These are phyloP conservation scores for Kodamaea ohmeri DNA, from an alignment of 1,139 yeast genomes.

Conservation along the genomic window DNA sequence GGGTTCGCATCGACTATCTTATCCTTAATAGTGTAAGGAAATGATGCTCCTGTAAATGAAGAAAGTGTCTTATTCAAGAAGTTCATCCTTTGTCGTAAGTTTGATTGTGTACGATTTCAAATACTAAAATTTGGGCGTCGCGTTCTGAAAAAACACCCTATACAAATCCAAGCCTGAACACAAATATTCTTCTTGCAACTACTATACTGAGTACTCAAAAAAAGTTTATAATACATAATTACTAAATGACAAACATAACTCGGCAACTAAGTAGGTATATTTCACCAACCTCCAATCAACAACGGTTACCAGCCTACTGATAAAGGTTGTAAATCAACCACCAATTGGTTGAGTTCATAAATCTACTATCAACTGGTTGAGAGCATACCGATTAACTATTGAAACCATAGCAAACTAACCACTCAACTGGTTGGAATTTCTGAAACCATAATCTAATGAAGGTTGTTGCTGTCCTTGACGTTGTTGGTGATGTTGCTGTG, in stretches of 20 bases:
- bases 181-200: too few relatives aligned
- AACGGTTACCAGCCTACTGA: too few relatives aligned
- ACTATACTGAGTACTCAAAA: too few relatives aligned
- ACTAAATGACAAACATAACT: background rate
- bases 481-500: conserved; percentile 11
- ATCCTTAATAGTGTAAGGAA: conserved; percentile 57
- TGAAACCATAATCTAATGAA: conserved; percentile 15
- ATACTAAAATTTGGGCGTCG: conserved; percentile 2
- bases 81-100: conserved; percentile 40
- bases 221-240: background rate
- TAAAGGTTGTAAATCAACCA: too few relatives aligned
- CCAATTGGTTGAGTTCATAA: too few relatives aligned
- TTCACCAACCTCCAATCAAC: too few relatives aligned
- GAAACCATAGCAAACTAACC: conserved; percentile 8
- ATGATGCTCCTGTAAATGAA: conserved; percentile 50
- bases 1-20: conserved; percentile 29
- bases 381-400: too few relatives aligned
- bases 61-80: conserved; percentile 57
- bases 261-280: too few relatives aligned
- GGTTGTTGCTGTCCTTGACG: conserved; percentile 10
- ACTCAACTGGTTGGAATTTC: conserved; percentile 15
- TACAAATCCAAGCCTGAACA: conserved; percentile 1
- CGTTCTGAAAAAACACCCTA: conserved; percentile 1
- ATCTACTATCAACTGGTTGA: too few relatives aligned
- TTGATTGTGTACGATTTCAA: background rate